These are phyloP conservation scores for Claviceps sp. DNA, from an alignment of 2,329 filamentous ascomycete genomes.

Conservation along the genomic window DNA sequence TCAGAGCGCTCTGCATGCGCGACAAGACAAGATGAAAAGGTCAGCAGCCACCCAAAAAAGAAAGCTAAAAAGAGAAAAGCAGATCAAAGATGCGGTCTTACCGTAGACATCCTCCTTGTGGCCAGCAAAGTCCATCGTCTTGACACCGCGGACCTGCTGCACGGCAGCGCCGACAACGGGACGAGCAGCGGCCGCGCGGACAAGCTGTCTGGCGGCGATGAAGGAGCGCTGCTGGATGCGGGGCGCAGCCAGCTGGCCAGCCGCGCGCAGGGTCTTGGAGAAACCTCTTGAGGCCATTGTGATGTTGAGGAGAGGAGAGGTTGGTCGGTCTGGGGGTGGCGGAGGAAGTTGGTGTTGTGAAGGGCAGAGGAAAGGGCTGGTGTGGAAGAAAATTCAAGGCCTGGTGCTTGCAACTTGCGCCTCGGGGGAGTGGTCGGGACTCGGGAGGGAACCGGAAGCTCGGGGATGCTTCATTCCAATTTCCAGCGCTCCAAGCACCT, in stretches of 20 bases:
- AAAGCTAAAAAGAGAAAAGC: background rate
- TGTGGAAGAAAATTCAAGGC: conserved; percentile 2
- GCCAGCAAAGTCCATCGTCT: conserved; percentile 98
- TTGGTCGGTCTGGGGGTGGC: conserved; percentile 10
- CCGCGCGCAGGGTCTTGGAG: conserved; percentile 50
- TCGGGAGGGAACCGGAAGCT: background rate
- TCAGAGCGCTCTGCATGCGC: conserved; percentile 69
- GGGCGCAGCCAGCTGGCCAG: conserved; percentile 48
- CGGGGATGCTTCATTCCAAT: too few species aligned
- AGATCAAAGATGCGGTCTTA: conserved; percentile 26
- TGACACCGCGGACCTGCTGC: conserved; percentile 77
- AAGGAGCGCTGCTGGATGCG: conserved; percentile 50
- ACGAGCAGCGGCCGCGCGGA: conserved; percentile 35
- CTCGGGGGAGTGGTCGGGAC: background rate
- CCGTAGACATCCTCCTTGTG: conserved; percentile 89
- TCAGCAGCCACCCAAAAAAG: conserved; percentile 6
- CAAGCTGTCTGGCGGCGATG: conserved; percentile 44
- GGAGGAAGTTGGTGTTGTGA: conserved; percentile 11
- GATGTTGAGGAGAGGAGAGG: conserved; percentile 13
- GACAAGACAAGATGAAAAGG: background rate
- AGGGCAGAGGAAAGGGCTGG: conserved; percentile 7
- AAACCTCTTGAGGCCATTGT: conserved; percentile 70
- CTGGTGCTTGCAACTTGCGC: conserved; percentile 7
- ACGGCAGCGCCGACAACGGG: conserved; percentile 36
- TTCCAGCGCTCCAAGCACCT: too few species aligned